phyloP scores from a whole-genome alignment of 352 stramenopile genomes.

The Phytophthora ohioensis region DNA sequence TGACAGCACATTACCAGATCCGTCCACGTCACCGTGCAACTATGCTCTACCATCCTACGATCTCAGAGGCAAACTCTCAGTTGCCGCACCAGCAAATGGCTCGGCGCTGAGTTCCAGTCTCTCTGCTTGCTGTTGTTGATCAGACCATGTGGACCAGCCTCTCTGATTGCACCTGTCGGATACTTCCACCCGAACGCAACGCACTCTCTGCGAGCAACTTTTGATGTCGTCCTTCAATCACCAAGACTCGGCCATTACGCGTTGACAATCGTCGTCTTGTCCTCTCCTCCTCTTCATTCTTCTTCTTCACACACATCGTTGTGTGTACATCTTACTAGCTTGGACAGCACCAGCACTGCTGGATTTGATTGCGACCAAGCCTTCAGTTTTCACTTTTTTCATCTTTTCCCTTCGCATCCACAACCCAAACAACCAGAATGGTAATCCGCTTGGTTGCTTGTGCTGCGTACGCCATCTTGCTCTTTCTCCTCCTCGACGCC shows the following conservation, averaged over 20 bases:
- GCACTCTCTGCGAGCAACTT: constrained; percentile 7
- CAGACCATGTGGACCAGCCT: constrained; percentile 1
- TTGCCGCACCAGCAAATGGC: constrained; percentile 6
- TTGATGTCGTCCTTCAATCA: background rate
- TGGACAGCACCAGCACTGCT: background rate
- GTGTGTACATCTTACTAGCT: background rate
- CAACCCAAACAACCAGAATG: constrained; percentile 20
- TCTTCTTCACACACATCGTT: constrained; percentile 5
- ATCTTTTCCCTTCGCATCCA: constrained; percentile 11
- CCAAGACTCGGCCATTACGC: background rate
- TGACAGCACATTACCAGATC: constrained; percentile 32
- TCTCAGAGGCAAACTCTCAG: constrained; percentile 20
- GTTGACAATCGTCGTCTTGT: background rate
- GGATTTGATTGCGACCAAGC: background rate
- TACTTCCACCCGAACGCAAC: constrained; percentile 1
- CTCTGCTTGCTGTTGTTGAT: constrained; percentile 13
- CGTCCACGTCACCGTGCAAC: constrained; percentile 29
- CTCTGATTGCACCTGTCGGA: constrained; percentile 19
- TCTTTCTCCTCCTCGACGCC: background rate
- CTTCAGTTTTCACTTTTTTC: background rate
- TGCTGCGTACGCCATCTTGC: constrained; percentile 3
- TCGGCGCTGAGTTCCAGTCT: constrained; percentile 8
- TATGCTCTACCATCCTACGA: constrained; percentile 25
- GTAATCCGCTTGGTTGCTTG: background rate
- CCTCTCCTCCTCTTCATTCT: background rate